Base-by-base conservation (phyloP, 805 yeast genomes). In the Pichia manshurica region DNA sequence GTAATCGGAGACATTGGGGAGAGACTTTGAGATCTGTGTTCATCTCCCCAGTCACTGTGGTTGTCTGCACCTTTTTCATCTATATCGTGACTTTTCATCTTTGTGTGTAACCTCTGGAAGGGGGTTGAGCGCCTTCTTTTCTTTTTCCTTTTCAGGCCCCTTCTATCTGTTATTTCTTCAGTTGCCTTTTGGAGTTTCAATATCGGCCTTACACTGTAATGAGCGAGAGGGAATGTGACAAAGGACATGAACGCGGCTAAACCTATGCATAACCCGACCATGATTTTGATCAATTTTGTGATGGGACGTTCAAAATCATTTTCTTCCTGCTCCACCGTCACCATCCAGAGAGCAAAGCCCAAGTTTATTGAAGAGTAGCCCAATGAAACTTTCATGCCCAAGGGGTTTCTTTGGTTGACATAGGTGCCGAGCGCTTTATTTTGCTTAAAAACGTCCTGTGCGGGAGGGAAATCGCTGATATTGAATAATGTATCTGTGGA, bases 131-230 rank as follows among this genome's bases (percentile, higher is more conserved):
- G 51, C 48, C 45, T 51, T 21, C 43, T 52, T 15, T 49, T 50
- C 29, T 45, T 53, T 42, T 53, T 54, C 35, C 49, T 54, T 39
- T 56, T 55, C 49, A 63, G 52, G 0, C 68, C 70, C 17, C 69
- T 54, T 31, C 74, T 69, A 42, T 68, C 66, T 5, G 82, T 76
- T 25, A 82, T 77, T 21, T 76, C 77, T 60, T 87, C 96, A 0
- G 96, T 87, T 0, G 95, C 96, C 52, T 80, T 79, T 58, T 85
- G 88, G 38, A 89, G 70, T 49, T 81, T 75, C 38, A 87, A 75
- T 49, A 89, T 87, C 0, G 97, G 96, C 53, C 85, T 67, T 5
- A 88, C 90, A 32, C 90, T 88, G 71, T 81, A 84, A 50, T 86
- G 88, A 0, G 96, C 88, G 46, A 89, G 64, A 5, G 93, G 90